These are phyloP conservation scores for Stylonectria norvegica DNA, from an alignment of 2,329 filamentous ascomycete species.

Conservation along the genomic window DNA sequence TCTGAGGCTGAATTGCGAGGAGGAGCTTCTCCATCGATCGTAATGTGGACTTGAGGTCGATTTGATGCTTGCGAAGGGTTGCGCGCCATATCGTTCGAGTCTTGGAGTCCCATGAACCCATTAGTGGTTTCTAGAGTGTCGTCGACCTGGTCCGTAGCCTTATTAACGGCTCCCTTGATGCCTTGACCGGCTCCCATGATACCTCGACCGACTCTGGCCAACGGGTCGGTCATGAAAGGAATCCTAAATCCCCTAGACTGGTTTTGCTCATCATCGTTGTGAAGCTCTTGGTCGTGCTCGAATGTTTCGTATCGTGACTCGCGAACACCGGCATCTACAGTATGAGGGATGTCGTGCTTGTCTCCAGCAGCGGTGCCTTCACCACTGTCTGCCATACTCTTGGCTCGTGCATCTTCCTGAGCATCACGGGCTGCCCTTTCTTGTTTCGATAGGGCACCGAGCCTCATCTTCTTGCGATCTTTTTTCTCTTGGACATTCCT, in stretches of 20 bases:
- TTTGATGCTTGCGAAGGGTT: constrained; percentile 25
- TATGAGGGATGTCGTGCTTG: constrained; percentile 52
- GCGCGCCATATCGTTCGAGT: constrained; percentile 1
- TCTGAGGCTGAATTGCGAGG: constrained; percentile 20
- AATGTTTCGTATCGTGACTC: constrained; percentile 31
- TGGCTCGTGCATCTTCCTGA: constrained; percentile 48
- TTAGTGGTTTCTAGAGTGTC: constrained; percentile 53
- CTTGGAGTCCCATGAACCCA: constrained; percentile 41
- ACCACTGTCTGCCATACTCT: constrained; percentile 46
- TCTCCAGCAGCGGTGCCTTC: constrained; percentile 52
- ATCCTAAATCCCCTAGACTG: constrained; percentile 28
- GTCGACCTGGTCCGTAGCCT: constrained; percentile 49
- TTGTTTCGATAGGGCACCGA: constrained; percentile 48
- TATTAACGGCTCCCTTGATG: constrained; percentile 42
- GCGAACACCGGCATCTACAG: constrained; percentile 43
- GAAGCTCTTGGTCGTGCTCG: constrained; percentile 9
- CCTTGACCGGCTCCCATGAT: constrained; percentile 50
- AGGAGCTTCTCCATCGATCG: constrained; percentile 31
- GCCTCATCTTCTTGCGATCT: constrained; percentile 50
- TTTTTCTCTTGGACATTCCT: constrained; percentile 62
- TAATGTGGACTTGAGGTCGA: constrained; percentile 22
- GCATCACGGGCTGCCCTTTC: constrained; percentile 47
- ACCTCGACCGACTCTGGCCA: constrained; percentile 49
- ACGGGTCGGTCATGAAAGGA: constrained; percentile 33
- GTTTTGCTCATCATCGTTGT: constrained; percentile 24